Evolutionary conservation across 305 asterid species (phyloP).

Genomic region (Coffea humblotiana): DNA sequence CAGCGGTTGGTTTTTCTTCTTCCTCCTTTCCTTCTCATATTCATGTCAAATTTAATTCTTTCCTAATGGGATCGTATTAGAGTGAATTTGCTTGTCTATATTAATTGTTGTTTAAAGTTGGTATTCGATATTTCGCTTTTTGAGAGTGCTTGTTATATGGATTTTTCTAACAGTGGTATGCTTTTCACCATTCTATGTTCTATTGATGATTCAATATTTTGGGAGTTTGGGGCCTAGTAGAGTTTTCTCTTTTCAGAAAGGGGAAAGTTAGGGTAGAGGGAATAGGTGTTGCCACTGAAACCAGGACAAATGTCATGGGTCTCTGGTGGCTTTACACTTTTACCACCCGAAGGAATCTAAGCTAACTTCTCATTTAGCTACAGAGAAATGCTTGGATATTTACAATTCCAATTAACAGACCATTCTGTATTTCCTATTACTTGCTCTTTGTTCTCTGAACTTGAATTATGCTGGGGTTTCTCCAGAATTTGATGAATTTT

Average conservation of each 20-base stretch:
- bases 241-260: background rate
- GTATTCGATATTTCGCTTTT: background rate
- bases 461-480: background rate
- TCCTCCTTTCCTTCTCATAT: background rate
- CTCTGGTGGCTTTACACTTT: background rate
- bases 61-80: background rate
- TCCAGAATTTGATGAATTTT: background rate
- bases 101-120: background rate
- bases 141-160: too few relatives aligned
- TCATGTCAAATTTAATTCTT: background rate
- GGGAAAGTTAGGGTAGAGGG: background rate
- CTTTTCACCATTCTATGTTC: background rate
- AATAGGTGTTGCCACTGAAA: background rate
- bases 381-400: background rate
- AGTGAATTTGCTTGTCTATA: background rate
- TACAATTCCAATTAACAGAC: background rate
- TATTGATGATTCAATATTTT: background rate
- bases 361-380: background rate
- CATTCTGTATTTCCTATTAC: background rate
- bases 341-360: background rate
- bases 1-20: constrained; percentile 32
- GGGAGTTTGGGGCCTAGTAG: background rate
- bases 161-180: background rate
- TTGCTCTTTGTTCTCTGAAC: background rate
- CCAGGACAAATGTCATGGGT: background rate